A percentile compares a stretch with the other conserved stretches of the same genome.
These are phyloP conservation scores for Leersia perrieri DNA, from an alignment of 176 grass and related monocot genomes.

Conservation along the genomic window DNA sequence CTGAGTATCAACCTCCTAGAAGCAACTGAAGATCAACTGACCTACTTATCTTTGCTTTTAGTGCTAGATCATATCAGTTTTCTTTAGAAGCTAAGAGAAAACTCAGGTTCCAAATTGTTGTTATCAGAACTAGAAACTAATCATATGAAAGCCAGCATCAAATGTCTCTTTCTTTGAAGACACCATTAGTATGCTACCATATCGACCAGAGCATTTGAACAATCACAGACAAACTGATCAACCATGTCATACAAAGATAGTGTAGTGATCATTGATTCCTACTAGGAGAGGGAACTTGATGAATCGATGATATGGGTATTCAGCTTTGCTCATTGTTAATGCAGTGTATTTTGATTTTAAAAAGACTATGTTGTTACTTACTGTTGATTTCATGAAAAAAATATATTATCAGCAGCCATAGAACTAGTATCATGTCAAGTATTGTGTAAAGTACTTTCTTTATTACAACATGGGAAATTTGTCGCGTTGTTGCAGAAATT, in stretches of 20 bases:
- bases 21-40: not conserved
- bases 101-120: not conserved
- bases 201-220: not conserved
- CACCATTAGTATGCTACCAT: not conserved
- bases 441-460: not conserved
- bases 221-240: not conserved
- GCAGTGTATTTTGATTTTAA: not conserved
- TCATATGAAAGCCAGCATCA: not conserved
- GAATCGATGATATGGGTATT: not conserved
- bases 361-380: too few species aligned
- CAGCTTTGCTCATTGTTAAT: too few species aligned
- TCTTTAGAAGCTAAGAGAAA: not conserved
- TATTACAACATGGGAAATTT: too few species aligned
- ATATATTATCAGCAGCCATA: not conserved
- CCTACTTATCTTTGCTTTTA: too few species aligned
- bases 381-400: not conserved
- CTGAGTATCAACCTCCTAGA: not conserved
- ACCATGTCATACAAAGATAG: too few species aligned
- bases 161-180: not conserved
- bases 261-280: too few species aligned
- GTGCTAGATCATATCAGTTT: not conserved
- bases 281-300: not conserved
- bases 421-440: too few species aligned
- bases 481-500: too few species aligned
- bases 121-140: not conserved